A percentile compares a stretch with the other conserved stretches of the same genome.
phyloP scores from a whole-genome alignment of 2,329 filamentous ascomycete genomes.

The Ophioceras dolichostomum region DNA sequence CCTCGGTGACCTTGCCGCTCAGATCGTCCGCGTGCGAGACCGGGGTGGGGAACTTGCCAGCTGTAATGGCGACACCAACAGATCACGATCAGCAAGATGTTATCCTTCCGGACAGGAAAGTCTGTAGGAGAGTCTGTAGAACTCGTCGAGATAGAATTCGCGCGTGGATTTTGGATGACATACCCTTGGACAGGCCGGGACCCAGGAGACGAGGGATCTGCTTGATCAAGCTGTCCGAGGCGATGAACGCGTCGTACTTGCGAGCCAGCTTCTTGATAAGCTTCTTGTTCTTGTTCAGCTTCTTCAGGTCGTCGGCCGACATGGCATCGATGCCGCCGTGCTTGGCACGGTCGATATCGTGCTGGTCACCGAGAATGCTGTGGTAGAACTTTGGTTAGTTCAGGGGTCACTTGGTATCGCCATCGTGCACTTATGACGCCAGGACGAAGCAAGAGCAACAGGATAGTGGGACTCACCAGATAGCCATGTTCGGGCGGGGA shows the following conservation, averaged over 20 bases:
- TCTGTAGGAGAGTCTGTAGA: too few relatives aligned
- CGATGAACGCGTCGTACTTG: constrained; percentile 99
- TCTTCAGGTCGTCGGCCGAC: constrained; percentile 98
- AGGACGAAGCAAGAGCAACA: not conserved
- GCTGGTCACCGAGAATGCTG: constrained; percentile 60
- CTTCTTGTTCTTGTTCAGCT: constrained; percentile 99
- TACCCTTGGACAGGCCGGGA: constrained; percentile 94
- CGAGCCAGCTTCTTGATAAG: constrained; percentile 99
- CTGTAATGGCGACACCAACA: constrained; percentile 29
- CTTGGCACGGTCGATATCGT: constrained; percentile 99
- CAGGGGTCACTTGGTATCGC: not conserved
- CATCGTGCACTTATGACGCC: too few relatives aligned
- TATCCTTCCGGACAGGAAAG: too few relatives aligned
- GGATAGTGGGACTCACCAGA: constrained; percentile 6
- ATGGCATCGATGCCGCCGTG: constrained; percentile 97
- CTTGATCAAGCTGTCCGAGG: constrained; percentile 97
- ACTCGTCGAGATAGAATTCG: too few relatives aligned
- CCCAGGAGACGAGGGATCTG: constrained; percentile 99
- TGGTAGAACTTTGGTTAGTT: not conserved
- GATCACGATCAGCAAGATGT: constrained; percentile 25
- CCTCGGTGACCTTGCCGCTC: constrained; percentile 89
- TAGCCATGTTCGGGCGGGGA: constrained; percentile 52
- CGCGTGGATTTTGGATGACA: too few relatives aligned
- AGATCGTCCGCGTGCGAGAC: constrained; percentile 96
- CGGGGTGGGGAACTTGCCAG: constrained; percentile 98